Conservation (phyloP, 257 asterid genomes). For the Voacanga thouarsii region DNA sequence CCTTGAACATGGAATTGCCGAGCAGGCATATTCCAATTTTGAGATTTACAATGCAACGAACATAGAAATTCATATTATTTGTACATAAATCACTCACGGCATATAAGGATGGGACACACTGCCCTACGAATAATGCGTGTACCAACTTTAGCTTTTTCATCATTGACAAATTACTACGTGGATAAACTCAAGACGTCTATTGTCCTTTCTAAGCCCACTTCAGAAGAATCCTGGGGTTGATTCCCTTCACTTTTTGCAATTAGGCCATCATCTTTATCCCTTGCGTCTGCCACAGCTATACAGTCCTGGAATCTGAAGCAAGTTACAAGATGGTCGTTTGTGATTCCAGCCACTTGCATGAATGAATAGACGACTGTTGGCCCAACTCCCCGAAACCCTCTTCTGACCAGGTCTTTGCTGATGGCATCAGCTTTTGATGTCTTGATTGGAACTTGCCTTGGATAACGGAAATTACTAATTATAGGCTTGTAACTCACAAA, state of each 20-base stretch:
- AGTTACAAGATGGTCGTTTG: slow-evolving; percentile 85
- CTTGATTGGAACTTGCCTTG: slow-evolving; percentile 79
- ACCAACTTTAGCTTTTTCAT: not conserved
- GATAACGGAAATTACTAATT: slow-evolving; percentile 71
- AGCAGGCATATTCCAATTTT: slow-evolving; percentile 14
- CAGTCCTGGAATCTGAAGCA: slow-evolving; percentile 85
- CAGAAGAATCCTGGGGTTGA: slow-evolving; percentile 39
- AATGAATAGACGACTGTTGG: slow-evolving; percentile 93
- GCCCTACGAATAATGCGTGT: slow-evolving; percentile 1
- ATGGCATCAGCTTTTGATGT: slow-evolving; percentile 86
- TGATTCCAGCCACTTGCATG: slow-evolving; percentile 90
- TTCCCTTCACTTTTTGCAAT: slow-evolving; percentile 33
- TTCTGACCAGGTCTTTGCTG: slow-evolving; percentile 85
- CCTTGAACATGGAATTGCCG: not conserved
- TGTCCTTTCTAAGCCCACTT: slow-evolving; percentile 49
- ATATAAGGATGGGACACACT: slow-evolving; percentile 8
- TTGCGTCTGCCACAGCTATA: slow-evolving; percentile 33
- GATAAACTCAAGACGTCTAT: slow-evolving; percentile 59
- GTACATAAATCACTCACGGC: slow-evolving; percentile 12
- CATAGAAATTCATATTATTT: slow-evolving; percentile 9
- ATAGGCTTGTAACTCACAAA: slow-evolving; percentile 78
- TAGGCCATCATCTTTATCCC: slow-evolving; percentile 37
- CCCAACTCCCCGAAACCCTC: slow-evolving; percentile 96
- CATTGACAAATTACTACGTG: slow-evolving; percentile 27
- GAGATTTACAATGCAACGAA: slow-evolving; percentile 18